Evolutionary conservation across 257 asterid genomes (phyloP), one percentile per base, ranked within the genome.

Genomic region (Lavandula angustifolia): DNA sequence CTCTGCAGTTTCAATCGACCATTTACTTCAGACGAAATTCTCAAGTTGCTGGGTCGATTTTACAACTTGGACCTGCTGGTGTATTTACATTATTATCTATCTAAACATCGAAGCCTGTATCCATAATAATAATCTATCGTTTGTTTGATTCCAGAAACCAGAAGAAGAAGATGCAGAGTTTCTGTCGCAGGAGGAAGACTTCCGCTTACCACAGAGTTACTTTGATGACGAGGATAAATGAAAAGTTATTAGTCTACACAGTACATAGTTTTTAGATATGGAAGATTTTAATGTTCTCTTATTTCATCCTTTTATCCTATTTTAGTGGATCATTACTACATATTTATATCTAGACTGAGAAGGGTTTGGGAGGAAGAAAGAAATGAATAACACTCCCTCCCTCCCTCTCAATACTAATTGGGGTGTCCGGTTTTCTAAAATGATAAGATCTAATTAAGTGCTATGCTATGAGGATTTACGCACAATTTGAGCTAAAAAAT

Each of bases 11-110:
- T 90, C 77, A 86, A 84, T 64, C 85, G 87, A 22, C 79, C 89
- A 10, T 87, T 94, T 61, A 72, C 91, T 76, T 76, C 92, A 43
- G 92, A 83, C 37, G 97, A 90, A 54, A 84, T 94, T 73, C 76
- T 94, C 75, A 86, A 87, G 84, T 73, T 94, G 84, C 78, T 94
- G 66, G 95, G 86, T 35, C 94, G 95, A 31, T 94, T 94, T 80
- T 94, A 82, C 81, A 83, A 94, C 85, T 76, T 94, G 87, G 97
- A 94, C 63, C 81, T 86, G 97, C 81, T 94, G 92, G 99, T 94
- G 78, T n/a, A 89, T 12, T 43, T 18, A 16, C 11, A 29, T 54
- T 48, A 38, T 54, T 31, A 52, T 57, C 29, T 29, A 38, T 17
- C 6, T 16, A 29, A 3, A 65, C n/a, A 16, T 3, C 55, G 37